These are phyloP conservation scores for Botryosphaeria dothidea DNA, from an alignment of 2,329 filamentous ascomycete species.

Conservation along the genomic window DNA sequence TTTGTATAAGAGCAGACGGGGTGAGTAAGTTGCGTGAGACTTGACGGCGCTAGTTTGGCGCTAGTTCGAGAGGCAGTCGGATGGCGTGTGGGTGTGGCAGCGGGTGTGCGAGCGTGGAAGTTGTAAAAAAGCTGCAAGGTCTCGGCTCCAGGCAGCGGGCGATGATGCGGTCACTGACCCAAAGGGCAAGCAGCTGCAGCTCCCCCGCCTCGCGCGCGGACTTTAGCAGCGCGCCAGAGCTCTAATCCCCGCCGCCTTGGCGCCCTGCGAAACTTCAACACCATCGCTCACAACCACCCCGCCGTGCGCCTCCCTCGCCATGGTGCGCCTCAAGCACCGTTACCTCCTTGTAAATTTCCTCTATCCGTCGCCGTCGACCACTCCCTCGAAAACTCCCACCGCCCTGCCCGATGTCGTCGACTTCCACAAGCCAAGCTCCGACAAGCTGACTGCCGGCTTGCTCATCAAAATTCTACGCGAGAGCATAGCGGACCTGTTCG, in stretches of 20 bases:
- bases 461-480: slow-evolving; percentile 65
- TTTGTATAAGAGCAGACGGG: background rate
- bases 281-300: background rate
- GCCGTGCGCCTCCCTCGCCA: slow-evolving; percentile 39
- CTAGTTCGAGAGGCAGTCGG: background rate
- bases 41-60: background rate
- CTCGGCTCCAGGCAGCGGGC: background rate
- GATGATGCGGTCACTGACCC: slow-evolving; percentile 11
- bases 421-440: slow-evolving; percentile 77
- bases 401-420: slow-evolving; percentile 63
- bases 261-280: slow-evolving; percentile 5
- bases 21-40: background rate
- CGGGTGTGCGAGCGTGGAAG: background rate
- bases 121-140: background rate
- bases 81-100: background rate
- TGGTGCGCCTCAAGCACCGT: slow-evolving; percentile 96
- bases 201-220: slow-evolving; percentile 2
- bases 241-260: slow-evolving; percentile 11
- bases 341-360: slow-evolving; percentile 95
- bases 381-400: slow-evolving; percentile 30
- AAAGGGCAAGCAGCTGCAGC: slow-evolving; percentile 1
- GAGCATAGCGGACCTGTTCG: slow-evolving; percentile 46
- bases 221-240: background rate
- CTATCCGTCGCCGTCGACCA: slow-evolving; percentile 64
- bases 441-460: slow-evolving; percentile 65